Conservation (phyloP, 805 yeast species). For the Monosporozyma aerobia region DNA sequence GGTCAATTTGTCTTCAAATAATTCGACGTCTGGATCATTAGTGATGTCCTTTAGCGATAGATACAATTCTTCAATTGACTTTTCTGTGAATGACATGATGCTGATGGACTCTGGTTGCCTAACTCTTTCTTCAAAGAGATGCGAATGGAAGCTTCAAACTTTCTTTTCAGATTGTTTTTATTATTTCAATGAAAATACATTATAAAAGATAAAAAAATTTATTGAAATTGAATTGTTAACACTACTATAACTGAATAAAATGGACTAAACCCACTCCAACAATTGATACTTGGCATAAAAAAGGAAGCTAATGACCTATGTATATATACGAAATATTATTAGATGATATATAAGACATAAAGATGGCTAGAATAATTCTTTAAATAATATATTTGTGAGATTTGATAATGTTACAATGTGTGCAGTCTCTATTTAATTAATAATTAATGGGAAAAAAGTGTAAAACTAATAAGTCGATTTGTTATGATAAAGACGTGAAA, state of each 20-base stretch:
- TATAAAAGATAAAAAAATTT: neutral
- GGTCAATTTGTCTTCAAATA: slow-evolving; percentile 42
- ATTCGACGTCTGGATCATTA: slow-evolving; percentile 14
- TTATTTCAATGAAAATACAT: neutral
- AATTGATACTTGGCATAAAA: neutral
- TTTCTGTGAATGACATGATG: neutral
- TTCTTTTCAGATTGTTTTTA: neutral
- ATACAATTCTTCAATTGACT: slow-evolving; percentile 17
- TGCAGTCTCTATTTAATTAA: neutral
- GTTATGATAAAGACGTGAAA: neutral
- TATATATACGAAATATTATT: neutral
- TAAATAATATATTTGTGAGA: neutral
- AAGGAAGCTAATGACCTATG: neutral
- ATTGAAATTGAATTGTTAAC: neutral
- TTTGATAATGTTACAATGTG: slow-evolving; percentile 1
- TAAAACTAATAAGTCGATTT: neutral
- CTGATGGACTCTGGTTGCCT: neutral
- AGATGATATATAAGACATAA: neutral
- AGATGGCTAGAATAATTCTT: neutral
- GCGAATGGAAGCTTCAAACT: neutral
- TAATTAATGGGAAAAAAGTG: neutral
- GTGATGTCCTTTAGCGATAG: slow-evolving; percentile 14
- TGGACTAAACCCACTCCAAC: neutral
- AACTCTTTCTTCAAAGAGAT: neutral
- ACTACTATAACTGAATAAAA: neutral